Conservation (phyloP, 805 yeast genomes). For the Wickerhamiella spandovensis region DNA sequence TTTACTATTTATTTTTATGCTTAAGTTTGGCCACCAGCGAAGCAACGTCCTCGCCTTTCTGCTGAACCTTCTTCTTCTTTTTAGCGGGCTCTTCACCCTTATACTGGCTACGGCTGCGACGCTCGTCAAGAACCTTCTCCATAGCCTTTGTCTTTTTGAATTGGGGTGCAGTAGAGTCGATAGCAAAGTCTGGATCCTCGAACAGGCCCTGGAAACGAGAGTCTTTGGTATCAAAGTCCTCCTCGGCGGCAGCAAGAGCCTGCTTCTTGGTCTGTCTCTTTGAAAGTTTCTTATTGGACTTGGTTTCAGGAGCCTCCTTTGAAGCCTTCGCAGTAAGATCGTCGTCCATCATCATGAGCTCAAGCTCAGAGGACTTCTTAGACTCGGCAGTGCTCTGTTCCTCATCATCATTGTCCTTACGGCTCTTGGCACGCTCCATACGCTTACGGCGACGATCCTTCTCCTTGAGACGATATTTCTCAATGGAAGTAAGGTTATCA, state of each 20-base stretch:
- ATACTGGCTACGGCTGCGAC: slow-evolving; percentile 26
- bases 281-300: slow-evolving; percentile 29
- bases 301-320: slow-evolving; percentile 47
- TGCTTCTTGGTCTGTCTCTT: slow-evolving; percentile 30
- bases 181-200: slow-evolving; percentile 80
- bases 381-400: slow-evolving; percentile 26
- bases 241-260: slow-evolving; percentile 35
- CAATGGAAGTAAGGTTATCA: slow-evolving; percentile 60
- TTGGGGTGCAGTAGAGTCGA: slow-evolving; percentile 87
- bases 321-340: slow-evolving; percentile 69
- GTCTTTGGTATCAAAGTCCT: slow-evolving; percentile 58
- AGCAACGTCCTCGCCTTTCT: neutral
- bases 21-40: neutral
- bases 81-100: slow-evolving; percentile 1
- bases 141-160: slow-evolving; percentile 78
- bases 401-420: slow-evolving; percentile 38
- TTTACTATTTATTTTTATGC: neutral
- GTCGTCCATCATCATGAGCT: slow-evolving; percentile 57
- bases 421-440: slow-evolving; percentile 57
- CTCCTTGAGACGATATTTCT: slow-evolving; percentile 71
- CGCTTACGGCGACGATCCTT: slow-evolving; percentile 84
- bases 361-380: slow-evolving; percentile 55
- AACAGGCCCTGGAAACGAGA: slow-evolving; percentile 74
- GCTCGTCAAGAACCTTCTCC: slow-evolving; percentile 68
- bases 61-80: neutral